These are phyloP conservation scores for Lolium rigidum DNA, from an alignment of 176 grass and related monocot genomes.

Conservation along the genomic window DNA sequence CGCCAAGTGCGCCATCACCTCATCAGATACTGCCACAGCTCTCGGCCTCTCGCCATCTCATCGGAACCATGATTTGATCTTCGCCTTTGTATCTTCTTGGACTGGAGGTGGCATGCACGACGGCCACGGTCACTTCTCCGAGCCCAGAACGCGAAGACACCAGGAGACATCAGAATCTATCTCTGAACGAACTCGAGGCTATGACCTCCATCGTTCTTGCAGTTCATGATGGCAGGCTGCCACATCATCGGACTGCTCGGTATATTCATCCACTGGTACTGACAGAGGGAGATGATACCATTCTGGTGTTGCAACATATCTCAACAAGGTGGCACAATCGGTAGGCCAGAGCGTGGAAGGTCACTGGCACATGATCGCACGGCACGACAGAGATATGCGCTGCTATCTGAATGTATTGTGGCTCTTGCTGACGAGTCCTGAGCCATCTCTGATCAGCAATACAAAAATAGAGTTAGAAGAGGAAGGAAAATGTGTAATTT, in stretches of 20 bases:
- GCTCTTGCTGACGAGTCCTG: no score
- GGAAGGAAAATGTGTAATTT: no score
- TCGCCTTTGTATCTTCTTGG: not conserved
- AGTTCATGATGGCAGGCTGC: conserved; percentile 40
- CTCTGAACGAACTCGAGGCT: not conserved
- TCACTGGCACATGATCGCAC: no score
- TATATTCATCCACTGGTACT: no score
- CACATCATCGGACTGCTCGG: not conserved
- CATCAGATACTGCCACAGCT: not conserved
- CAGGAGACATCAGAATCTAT: conserved; percentile 4
- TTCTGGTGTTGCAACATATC: no score
- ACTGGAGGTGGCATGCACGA: not conserved
- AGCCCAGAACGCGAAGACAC: not conserved
- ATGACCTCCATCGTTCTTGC: not conserved
- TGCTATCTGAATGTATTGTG: no score
- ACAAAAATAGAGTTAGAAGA: no score
- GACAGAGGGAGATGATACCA: no score
- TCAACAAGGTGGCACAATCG: no score
- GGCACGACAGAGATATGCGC: no score
- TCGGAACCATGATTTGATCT: not conserved
- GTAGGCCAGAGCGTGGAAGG: no score
- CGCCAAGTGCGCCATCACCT: not conserved
- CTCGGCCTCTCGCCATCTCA: conserved; percentile 14
- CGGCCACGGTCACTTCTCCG: not conserved
- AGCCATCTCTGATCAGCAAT: no score